Base-by-base conservation (phyloP, 306 rosid genomes). In the Quercus suber region DNA sequence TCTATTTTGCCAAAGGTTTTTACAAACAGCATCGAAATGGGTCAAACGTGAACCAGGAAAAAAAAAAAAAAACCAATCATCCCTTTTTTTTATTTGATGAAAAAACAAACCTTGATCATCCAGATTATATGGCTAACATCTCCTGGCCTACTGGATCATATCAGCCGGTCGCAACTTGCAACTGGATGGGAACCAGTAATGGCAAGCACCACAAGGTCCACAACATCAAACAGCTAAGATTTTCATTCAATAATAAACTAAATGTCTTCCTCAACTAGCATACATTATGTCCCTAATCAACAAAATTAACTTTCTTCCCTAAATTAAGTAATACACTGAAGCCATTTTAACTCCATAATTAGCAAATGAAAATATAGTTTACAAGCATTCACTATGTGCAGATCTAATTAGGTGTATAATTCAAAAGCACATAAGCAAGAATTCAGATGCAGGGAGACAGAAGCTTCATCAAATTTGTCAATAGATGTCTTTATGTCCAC, bases 351-450 rank as follows among this genome's bases (percentile, higher is more conserved):
- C 85, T 64, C 82, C 84, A 56, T 85, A 77, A 87, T 49, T n/a
- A 61, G 71, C 56, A 81, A 43, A 69, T 56, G 55, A 79, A 82
- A 60, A 80, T 72, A 69, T 37, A 78, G 43, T 87, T 83, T 83
- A 87, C 87, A 51, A 71, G 69, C 87, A 85, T 79, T 64, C 81
- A 77, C 89, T 87, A 86, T 87, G 88, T 90, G 94, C 95, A 89
- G 69, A 80, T 78, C 87, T 78, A 88, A 82, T 82, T 67, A 73
- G 76, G 70, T 78, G 85, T 67, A 64, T 76, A 58, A 76, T 87
- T 82, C 88, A 84, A 83, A 81, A 76, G 82, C 81, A 75, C 80
- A 81, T 5, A 71, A 71, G 84, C 86, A 85, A 58, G 52, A 75
- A 76, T 76, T 70, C 63, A 49, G 80, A 51, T 63, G 71, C 59